Evolutionary conservation across 2,329 filamentous ascomycete genomes (phyloP).

Genomic region (Xylaria sp.): DNA sequence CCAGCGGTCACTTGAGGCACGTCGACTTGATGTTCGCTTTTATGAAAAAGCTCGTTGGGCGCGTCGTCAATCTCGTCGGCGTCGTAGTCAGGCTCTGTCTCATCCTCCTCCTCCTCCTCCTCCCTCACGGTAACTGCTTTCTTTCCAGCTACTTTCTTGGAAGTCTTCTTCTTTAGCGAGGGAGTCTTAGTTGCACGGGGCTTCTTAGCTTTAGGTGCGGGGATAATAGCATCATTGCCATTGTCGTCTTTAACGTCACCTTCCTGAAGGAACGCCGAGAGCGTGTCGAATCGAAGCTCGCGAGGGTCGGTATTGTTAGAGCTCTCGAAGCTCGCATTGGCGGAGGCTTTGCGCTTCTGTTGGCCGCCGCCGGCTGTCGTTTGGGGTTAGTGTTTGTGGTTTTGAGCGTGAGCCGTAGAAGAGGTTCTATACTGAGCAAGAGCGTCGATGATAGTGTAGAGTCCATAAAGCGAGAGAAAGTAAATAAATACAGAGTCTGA

Average conservation of each 20-base stretch:
- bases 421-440: too few species aligned
- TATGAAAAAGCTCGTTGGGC: background rate
- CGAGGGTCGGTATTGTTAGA: too few species aligned
- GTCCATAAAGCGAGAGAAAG: background rate
- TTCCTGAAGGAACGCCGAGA: too few species aligned
- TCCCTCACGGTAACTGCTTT: background rate
- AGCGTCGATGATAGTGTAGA: too few species aligned
- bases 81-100: too few species aligned
- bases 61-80: background rate
- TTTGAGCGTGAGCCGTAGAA: too few species aligned
- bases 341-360: background rate
- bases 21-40: background rate
- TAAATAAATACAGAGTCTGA: background rate
- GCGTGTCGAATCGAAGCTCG: too few species aligned
- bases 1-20: background rate
- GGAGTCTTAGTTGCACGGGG: background rate
- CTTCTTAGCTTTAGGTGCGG: background rate
- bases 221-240: background rate
- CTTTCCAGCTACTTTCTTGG: background rate
- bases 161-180: background rate
- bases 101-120: background rate
- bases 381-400: too few species aligned
- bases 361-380: background rate
- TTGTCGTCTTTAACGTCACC: too few species aligned
- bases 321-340: too few species aligned